Base-by-base conservation (phyloP, 2,329 filamentous ascomycete species). In the Monosporascus sp. region DNA sequence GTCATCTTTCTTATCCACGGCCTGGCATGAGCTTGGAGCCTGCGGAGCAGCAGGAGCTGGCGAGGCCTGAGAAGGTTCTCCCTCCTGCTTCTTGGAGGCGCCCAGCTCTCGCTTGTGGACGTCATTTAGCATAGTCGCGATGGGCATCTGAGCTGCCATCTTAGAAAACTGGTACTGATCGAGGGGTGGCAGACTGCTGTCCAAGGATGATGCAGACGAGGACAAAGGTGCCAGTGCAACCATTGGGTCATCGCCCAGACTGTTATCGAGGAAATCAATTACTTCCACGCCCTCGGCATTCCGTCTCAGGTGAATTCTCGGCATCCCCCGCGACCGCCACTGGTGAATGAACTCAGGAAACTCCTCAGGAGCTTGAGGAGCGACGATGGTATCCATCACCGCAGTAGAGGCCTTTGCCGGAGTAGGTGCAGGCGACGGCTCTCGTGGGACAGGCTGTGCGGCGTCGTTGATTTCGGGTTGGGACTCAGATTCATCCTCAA, bases 401-500 rank as follows among this genome's bases (percentile, higher is more conserved):
- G 41, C 45, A 16, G 55, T 14, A 22, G 55, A 14, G n/a, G 56
- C n/a, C 11, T 57, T 48, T 20, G 49, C 14, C 17, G n/a, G n/a
- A 17, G 49, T 31, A 22, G 52, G 41, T 51, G 36, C 49, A 36
- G 31, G 17, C 27, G 40, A 47, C 31, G 46, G 49, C 24, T 22
- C 31, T n/a, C 51, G 37, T 22, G 53, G 49, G 19, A 52, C 45
- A 17, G 46, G 37, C 27, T 19, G 50, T n/a, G 40, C 19, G 14
- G 40, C 19, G n/a, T 24, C 43, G 22, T 31, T 27, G 43, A 11
- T 17, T 14, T 66, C 58, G 44, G 59, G 49, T 50, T 53, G 22
- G 59, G 49, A 40, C 58, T 76, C 69, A n/a, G 68, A 69, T 41
- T 75, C 77, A 53, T 83, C 77, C 61, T 85, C 78, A 52, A 80